Conservation (phyloP, 202 grass and related monocot genomes). For the Zoysia matrella region DNA sequence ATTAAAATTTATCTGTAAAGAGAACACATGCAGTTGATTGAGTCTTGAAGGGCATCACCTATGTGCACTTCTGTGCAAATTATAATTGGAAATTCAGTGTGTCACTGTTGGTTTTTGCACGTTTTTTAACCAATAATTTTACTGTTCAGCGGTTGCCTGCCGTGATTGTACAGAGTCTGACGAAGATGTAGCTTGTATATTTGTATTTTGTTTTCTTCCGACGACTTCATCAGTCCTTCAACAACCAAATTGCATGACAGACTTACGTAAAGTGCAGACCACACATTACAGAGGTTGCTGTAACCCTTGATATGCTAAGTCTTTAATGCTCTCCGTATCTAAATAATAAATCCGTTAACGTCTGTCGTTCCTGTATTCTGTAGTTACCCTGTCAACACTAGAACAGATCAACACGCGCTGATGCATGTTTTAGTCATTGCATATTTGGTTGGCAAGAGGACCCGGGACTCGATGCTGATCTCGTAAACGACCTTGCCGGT, state of each 20-base stretch:
- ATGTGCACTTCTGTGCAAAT: constrained; percentile 26
- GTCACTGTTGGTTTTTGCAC: no score
- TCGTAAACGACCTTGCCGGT: constrained; percentile 22
- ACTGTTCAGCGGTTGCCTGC: neutral
- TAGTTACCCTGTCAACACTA: constrained; percentile 33
- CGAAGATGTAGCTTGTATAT: neutral
- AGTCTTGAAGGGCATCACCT: neutral
- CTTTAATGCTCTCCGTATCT: neutral
- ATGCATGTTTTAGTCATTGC: constrained; percentile 16
- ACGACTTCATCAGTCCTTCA: neutral
- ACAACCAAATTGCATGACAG: neutral
- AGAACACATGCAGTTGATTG: neutral
- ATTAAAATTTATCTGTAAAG: constrained; percentile 22
- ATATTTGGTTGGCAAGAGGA: constrained; percentile 22
- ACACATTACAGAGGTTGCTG: neutral
- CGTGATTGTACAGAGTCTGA: constrained; percentile 8
- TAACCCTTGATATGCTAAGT: neutral
- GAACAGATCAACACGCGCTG: constrained; percentile 29
- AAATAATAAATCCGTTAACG: neutral
- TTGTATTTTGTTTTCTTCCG: neutral
- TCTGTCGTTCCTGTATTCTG: neutral
- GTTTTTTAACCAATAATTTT: neutral
- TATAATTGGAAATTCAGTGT: neutral
- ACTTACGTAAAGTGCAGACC: constrained; percentile 8
- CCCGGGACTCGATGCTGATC: neutral